Conservation (phyloP, 768 basidiomycete species). For the Lentinula detonsa region DNA sequence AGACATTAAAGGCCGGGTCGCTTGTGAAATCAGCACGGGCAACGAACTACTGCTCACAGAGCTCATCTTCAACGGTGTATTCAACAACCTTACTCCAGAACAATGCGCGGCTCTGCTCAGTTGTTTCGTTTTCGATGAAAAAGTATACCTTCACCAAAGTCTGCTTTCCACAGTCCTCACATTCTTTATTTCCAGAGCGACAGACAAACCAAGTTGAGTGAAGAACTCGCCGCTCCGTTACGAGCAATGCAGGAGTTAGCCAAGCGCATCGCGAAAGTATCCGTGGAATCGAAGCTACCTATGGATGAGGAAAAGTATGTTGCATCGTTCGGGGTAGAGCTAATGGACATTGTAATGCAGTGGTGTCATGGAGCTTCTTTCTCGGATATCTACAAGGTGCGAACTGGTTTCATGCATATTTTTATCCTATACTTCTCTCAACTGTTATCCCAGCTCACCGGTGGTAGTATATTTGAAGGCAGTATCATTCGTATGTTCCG, state of each 20-base stretch:
- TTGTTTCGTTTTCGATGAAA: conserved; percentile 97
- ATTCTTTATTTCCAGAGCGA: conserved; percentile 59
- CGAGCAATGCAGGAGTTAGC: conserved; percentile 96
- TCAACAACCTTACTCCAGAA: conserved; percentile 85
- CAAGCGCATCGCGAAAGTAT: conserved; percentile 90
- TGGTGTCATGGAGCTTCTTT: conserved; percentile 98
- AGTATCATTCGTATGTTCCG: conserved; percentile 95
- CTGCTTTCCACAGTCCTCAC: neutral
- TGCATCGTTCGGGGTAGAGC: conserved; percentile 92
- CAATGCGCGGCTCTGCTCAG: conserved; percentile 92
- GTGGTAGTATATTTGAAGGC: conserved; percentile 81
- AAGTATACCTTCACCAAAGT: conserved; percentile 42
- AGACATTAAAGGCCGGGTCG: conserved; percentile 96
- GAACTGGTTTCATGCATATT: conserved; percentile 8
- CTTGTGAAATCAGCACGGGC: conserved; percentile 96
- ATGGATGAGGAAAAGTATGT: conserved; percentile 95
- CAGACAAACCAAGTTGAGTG: conserved; percentile 77
- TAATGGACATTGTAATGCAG: conserved; percentile 96
- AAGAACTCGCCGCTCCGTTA: conserved; percentile 89
- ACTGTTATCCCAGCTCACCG: conserved; percentile 60
- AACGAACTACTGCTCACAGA: conserved; percentile 96
- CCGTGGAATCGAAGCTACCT: conserved; percentile 85
- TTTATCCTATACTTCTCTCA: neutral
- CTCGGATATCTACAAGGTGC: conserved; percentile 90
- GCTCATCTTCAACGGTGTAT: conserved; percentile 94